Base-by-base conservation (phyloP, 495 filamentous ascomycete genomes). In the Aspergillus indologenus region DNA sequence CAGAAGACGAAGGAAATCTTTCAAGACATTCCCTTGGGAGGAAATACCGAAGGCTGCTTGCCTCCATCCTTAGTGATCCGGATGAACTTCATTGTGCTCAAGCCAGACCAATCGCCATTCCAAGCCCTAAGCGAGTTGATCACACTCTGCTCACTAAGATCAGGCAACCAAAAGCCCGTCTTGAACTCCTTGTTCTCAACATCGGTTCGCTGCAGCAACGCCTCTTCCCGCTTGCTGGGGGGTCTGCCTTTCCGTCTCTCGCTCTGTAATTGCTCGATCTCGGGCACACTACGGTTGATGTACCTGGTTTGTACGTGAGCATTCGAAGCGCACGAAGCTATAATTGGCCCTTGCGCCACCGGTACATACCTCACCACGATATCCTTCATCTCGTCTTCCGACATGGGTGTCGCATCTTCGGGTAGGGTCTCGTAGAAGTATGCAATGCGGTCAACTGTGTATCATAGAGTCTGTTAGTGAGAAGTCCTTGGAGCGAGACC, bases 161-260 rank as follows among this genome's bases (percentile, higher is more conserved):
- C 83, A 0, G 88, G 88, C 61, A 87, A 69, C 81, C 86, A 90
- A 65, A 95, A 96, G 0, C 94, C 94, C 24, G 86, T 88, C 48
- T 84, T 80, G 61, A 90, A 88, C 75, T 98, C 94, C 66, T 87
- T 88, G 63, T 87, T 76, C 62, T 97, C 90, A 19, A 74, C 74
- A 19, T 80, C 78, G 48, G 88, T 85, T 48, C 85, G 83, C 65
- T 92, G 85, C 61, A 81, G 83, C 22, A 98, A 74, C 5, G 88
- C 72, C 68, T 92, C 90, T 66, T 96, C 91, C 54, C 84, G 83
- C 26, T 85, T 82, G 64, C 83, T 89, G 5, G 92, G 76, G 21
- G 95, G 91, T 26, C 94, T 84, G 17, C 95, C 93, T 43, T 90
- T 81, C 21, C 95, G 83, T 14, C 92, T 86, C 48, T 88, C 82